These are phyloP conservation scores for Fonsecaea erecta DNA, from an alignment of 2,329 filamentous ascomycete genomes.

Conservation along the genomic window DNA sequence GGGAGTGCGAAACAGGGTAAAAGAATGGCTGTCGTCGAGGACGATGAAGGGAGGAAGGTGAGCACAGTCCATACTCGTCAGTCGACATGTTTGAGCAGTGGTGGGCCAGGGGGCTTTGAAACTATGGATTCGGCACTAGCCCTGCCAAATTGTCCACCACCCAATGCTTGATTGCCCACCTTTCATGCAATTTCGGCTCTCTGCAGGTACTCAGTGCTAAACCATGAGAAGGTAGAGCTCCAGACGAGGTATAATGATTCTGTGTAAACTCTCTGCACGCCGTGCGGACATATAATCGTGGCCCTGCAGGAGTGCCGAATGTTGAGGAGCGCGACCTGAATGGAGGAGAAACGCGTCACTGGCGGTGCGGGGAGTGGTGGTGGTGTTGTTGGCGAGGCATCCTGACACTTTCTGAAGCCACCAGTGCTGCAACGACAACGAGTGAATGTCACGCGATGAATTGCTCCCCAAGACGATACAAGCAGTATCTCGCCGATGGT, in stretches of 20 bases:
- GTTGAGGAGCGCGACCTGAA: neutral
- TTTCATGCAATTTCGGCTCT: slow-evolving; percentile 30
- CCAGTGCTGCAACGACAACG: neutral
- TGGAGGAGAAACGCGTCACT: slow-evolving; percentile 1
- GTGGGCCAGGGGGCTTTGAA: slow-evolving; percentile 32
- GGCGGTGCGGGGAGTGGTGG: neutral
- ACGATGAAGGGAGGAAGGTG: slow-evolving; percentile 17
- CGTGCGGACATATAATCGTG: neutral
- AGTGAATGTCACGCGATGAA: slow-evolving; percentile 6
- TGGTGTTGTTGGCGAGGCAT: neutral
- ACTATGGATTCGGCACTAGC: slow-evolving; percentile 28
- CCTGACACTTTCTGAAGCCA: slow-evolving; percentile 10
- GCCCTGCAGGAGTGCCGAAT: neutral
- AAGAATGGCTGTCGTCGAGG: slow-evolving; percentile 28
- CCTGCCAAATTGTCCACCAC: slow-evolving; percentile 13
- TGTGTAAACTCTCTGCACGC: neutral
- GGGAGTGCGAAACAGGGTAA: slow-evolving; percentile 37
- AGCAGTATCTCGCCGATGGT: neutral
- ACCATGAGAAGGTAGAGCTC: neutral
- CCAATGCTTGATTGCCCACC: slow-evolving; percentile 27
- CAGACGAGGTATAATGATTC: neutral
- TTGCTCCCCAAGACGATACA: neutral
- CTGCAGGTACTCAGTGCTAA: slow-evolving; percentile 4
- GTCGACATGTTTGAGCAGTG: slow-evolving; percentile 10
- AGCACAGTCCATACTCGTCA: slow-evolving; percentile 6